Evolutionary conservation across 345 rosid species (phyloP).

Genomic region (Camelina sativa): DNA sequence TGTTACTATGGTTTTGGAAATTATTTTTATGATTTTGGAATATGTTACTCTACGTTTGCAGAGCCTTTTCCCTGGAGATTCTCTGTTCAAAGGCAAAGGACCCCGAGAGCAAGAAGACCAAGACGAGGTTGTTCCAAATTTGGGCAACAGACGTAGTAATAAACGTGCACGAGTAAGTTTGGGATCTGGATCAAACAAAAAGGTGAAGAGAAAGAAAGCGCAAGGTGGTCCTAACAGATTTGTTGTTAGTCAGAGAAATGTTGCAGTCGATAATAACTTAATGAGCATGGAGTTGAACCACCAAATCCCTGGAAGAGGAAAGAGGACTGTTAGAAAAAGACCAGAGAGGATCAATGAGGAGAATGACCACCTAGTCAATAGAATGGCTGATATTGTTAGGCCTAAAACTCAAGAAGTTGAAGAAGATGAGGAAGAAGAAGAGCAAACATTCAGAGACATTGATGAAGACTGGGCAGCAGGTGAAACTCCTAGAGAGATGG

Average conservation of each 20-base stretch:
- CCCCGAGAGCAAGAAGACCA: conserved; percentile 51
- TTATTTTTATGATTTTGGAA: conserved; percentile 5
- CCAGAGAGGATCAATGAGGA: conserved; percentile 57
- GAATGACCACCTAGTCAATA: conserved; percentile 36
- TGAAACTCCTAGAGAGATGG: conserved; percentile 43
- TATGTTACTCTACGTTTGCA: conserved; percentile 46
- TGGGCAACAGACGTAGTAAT: conserved; percentile 55
- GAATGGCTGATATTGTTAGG: conserved; percentile 38
- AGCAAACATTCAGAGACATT: conserved; percentile 38
- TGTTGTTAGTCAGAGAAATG: conserved; percentile 49
- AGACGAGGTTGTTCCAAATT: conserved; percentile 47
- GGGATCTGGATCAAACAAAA: conserved; percentile 61
- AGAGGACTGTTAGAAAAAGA: conserved; percentile 83
- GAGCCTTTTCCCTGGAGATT: conserved; percentile 60
- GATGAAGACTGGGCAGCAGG: conserved; percentile 41
- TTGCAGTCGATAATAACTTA: conserved; percentile 47
- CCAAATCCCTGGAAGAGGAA: conserved; percentile 69
- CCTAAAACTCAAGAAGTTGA: conserved; percentile 37
- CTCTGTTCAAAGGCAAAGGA: conserved; percentile 58
- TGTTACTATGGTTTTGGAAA: conserved; percentile 5
- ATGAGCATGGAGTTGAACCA: conserved; percentile 57
- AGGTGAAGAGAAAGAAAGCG: conserved; percentile 52
- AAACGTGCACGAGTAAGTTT: conserved; percentile 61
- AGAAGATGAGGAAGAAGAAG: conserved; percentile 43
- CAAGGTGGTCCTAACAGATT: conserved; percentile 49